Evolutionary conservation across 495 filamentous ascomycete species (phyloP), one percentile per base, ranked within the genome.

Genomic region (Bathelium albidoporum): DNA sequence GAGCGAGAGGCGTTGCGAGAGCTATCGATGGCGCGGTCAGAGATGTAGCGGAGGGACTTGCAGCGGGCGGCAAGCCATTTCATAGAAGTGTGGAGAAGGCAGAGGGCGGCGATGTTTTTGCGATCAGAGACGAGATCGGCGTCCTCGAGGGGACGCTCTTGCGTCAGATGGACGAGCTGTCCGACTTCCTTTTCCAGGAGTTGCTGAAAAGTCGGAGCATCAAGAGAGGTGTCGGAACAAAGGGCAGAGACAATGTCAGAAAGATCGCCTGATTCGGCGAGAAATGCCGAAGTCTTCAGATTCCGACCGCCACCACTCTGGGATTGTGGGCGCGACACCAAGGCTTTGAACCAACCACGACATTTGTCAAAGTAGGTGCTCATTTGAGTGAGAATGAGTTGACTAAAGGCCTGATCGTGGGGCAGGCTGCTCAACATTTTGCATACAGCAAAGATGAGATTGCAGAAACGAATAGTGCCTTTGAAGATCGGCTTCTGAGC

Each of bases 41-140:
- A 89, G 65, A 95, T 87, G 66, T 88, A 85, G 28, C 93, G 85
- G 41, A 97, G 80, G 60, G 88, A 80, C 14, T 78, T 71, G 20
- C 96, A 82, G 72, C 90, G 90, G 68, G 83, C 87, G 61, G 88
- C 86, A 28, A 98, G 85, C 94, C 94, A 98, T 81, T 94, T 89
- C 92, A 96, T 95, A 80, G 93, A 97, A 64, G 89, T 95, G 71
- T 94, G 91, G 24, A 99, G 80, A 55, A 96, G 82, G 65, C 90
- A 96, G 36, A 97, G 76, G 12, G 89, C 84, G 58, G 86, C 81
- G 32, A 97, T 87, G 1, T 86, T 87, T 69, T 97, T 94, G 22
- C 88, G 83, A 69, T 99, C 95, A 2, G 85, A 85, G 68, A 99
- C 91, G 43, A 99, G 85, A 70, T 96, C 90, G 68, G 84, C 85